Base-by-base conservation (phyloP, 306 rosid species). In the Begonia loranthoides region DNA sequence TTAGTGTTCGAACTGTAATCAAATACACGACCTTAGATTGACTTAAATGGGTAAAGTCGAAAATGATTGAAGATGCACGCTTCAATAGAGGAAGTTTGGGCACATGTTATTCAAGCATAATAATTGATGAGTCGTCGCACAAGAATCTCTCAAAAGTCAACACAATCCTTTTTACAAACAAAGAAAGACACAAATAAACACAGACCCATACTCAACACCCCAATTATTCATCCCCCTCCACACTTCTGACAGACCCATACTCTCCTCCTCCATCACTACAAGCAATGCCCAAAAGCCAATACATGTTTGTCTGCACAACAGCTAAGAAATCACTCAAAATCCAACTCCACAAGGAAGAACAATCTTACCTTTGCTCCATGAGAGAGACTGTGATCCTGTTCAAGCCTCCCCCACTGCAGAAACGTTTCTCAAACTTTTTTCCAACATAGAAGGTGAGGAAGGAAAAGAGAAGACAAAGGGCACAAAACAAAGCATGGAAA, bases 271-370 rank as follows among this genome's bases (percentile, higher is more conserved):
- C 45, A 41, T 12, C 7, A 5, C 50, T 38, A 39, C 13, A 14
- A 5, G 43, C 28, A 38, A 16, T 15, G 41, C 14, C 54, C 15
- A 51, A 15, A 56, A 41, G 38, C 52, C 67, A 67, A 71, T 55
- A 60, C 33, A 51, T 64, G 61, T 41, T 62, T 59, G 60, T 60
- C 70, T 66, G 54, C 57, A 67, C 78, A 78, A 47, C 38, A 71
- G 55, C 16, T 4, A 28, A 28, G 0, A 7, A 54, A 70, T 66
- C 61, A 61, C 1, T 7, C 0, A 7, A 28, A 28, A 28, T 7
- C 24, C 51, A 50, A 10, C 57, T 65, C 60, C 54, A 53, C 74
- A 70, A 52, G 71, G 71, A 79, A 85, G 77, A 85, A 78, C 81
- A 74, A 54, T 64, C 48, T 59, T 54, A 70, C 90, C 74, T 76